Evolutionary conservation across 2,329 filamentous ascomycete genomes (phyloP), one percentile per base, ranked within the genome.

Genomic region (Paraphoma chrysanthemicola): DNA sequence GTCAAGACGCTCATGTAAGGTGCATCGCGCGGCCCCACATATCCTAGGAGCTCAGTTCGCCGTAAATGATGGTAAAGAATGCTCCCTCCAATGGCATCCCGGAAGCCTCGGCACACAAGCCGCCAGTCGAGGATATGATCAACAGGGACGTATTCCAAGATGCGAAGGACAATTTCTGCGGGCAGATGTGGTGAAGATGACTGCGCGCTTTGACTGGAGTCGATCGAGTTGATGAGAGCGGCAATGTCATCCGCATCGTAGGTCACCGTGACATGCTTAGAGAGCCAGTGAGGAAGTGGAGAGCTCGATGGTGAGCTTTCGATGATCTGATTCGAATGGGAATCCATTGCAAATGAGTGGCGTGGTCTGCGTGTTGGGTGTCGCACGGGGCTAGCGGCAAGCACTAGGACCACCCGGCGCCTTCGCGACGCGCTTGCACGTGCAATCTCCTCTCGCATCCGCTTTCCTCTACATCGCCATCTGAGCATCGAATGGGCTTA

Each of bases 1-100:
- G 44, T 48, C 9, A 73, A 29, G 1, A 6, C 8, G 1, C 17
- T 31, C 44, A 66, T 54, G 1, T 42, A 36, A 2, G 33, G 30
- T 17, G 43, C 41, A 3, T 41, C 7, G 17, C 44, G 49, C 8
- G 56, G 14, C 0, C 68, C 69, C 29, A 70, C 29, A 41, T 62
- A 70, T 8, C 68, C 69, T 14, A 72, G 52, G 12, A 75, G 17
- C 42, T 67, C 56, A 0, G 63, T 61, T 14, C 69, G 53, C 9
- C 47, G 62, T 7, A 75, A 33, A 43, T 64, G 64, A 2, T 64
- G 57, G 46, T 66, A 73, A 14, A 71, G 14, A 1, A 73, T 55
- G 2, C 59, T 64, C 1, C 69, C 68, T 39, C 73, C 73, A n/a
- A 76, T 70, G 8, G 62, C 67, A 57, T 76, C 68, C 8, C 67